Evolutionary conservation across 163 green algal species (phyloP), one percentile per base, ranked within the genome.

Genomic region (Scenedesmus sp.): DNA sequence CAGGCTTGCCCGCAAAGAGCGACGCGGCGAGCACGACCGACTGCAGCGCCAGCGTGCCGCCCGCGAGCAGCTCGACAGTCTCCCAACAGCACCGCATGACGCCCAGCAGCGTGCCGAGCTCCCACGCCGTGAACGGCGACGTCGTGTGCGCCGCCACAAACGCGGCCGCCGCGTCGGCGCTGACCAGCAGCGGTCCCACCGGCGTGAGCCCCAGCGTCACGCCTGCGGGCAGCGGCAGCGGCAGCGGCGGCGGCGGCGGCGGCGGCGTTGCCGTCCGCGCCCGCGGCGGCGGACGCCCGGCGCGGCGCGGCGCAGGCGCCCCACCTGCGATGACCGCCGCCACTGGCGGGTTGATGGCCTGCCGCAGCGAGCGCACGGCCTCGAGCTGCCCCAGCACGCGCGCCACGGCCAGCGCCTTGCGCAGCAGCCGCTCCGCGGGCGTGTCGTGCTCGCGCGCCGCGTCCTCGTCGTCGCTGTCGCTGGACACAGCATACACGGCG

Each of bases 291-390:
- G 39, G 39, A 6, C 6, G 6, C 7, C 39, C 6, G 7, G 6
- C 39, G 39, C 6, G 39, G 39, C 39, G 6, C 39, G 10, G 10
- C 7, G 39, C 39, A 53, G 3, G 3, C 60, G 3, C 10, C 60
- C 5, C 31, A 81, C 74, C 74, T 47, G 50, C 62, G 7, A 81
- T 44, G 3, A 54, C 74, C 26, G 62, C 74, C n/a, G 63, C 63
- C 48, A 81, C 62, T 4, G 74, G 74, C 26, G 74, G 74, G 28
- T 67, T 81, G 36, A 81, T 36, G 26, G 51, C 74, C 45, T 50
- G 18, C 9, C 36, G 28, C 26, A 74, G 15, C 36, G 60, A 20
- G 50, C 57, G 74, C 36, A 74, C 48, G 36, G 56, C 6, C 29
- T 26, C 63, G 34, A 22, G 22, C 10, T 48, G 10, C 50, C 57